Percentiles rank a stretch among this genome's conserved stretches.
Conservation (phyloP, 176 grass and related monocot species). For the Zoysia japonica region DNA sequence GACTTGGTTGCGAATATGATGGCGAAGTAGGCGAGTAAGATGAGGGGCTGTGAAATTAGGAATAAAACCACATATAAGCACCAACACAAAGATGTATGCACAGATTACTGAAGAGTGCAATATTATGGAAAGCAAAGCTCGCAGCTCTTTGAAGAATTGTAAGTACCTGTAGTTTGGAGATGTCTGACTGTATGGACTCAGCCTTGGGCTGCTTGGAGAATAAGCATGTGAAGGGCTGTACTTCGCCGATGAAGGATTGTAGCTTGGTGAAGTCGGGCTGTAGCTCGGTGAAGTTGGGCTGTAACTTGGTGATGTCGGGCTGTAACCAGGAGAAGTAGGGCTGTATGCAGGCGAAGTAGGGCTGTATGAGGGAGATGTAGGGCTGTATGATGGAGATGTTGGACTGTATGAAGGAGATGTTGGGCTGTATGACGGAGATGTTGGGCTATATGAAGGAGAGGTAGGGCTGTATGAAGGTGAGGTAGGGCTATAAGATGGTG, state of each 20-base stretch:
- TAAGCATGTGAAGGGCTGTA: conserved; percentile 71
- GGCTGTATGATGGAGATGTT: conserved; percentile 70
- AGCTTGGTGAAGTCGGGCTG: conserved; percentile 75
- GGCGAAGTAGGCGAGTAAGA: conserved; percentile 95
- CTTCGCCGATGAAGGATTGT: conserved; percentile 71
- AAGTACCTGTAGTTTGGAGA: conserved; percentile 79
- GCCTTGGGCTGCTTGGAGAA: conserved; percentile 76
- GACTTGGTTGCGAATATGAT: conserved; percentile 75
- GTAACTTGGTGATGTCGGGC: conserved; percentile 65
- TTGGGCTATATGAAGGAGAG: conserved; percentile 55
- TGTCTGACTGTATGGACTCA: conserved; percentile 69
- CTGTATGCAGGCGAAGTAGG: conserved; percentile 69
- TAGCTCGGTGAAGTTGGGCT: conserved; percentile 58
- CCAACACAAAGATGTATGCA: not conserved
- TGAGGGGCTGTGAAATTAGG: conserved; percentile 55
- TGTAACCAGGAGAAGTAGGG: conserved; percentile 72
- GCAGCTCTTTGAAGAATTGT: not conserved
- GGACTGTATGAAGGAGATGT: conserved; percentile 69
- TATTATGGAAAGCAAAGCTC: conserved; percentile 4
- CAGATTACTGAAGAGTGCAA: not conserved
- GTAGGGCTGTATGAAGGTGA: conserved; percentile 57
- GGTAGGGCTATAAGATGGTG: conserved; percentile 55
- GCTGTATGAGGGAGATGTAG: conserved; percentile 75
- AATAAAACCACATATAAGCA: conserved; percentile 22
- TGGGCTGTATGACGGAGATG: conserved; percentile 49